Evolutionary conservation across 129 eudicot species (phyloP), one percentile per base, ranked within the genome.

Genomic region (Artemisia tridentata): DNA sequence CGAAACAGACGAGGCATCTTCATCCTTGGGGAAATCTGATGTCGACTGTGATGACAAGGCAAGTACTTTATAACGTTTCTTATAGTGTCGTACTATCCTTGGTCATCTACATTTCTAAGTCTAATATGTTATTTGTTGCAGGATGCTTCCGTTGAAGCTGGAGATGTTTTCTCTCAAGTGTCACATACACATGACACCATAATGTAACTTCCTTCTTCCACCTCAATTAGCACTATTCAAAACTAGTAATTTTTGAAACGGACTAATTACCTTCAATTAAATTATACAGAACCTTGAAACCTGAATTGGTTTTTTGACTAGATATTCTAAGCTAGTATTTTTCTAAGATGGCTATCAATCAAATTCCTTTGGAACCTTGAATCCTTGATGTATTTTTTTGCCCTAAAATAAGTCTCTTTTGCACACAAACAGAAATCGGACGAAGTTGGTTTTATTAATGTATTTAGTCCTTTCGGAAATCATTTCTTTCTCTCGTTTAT

Each of bases 101-200:
- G 9, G 23, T 63, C 57, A 50, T 18, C 9, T 11, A 25, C 3
- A 27, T 52, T 21, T 23, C 11, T 31, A 50, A 50, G 17, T 59
- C 38, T 59, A 0, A 20, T 27, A 51, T 51, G 12, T 67, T n/a
- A 67, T 38, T 50, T 66, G 11, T 74, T 69, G 29, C 85, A 82
- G 96, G 91, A 76, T 2, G 74, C 72, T 69, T 69, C 73, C 12
- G 59, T 72, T n/a, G 73, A 80, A 61, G 78, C 69, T 14, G 81
- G 65, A 16, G 79, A 84, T 72, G 73, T 84, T 43, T 83, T 84
- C 51, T 86, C 88, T 34, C 81, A 84, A 80, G 88, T 86, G 74
- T 84, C 93, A 47, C 87, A 49, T 68, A 86, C 90, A 14, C 93
- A 84, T 74, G 86, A 84, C 56, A 82, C 82, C 51, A 80, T 89